Conservation (phyloP, 371 early-diverging fungal species). For the Mucor velutinosus region DNA sequence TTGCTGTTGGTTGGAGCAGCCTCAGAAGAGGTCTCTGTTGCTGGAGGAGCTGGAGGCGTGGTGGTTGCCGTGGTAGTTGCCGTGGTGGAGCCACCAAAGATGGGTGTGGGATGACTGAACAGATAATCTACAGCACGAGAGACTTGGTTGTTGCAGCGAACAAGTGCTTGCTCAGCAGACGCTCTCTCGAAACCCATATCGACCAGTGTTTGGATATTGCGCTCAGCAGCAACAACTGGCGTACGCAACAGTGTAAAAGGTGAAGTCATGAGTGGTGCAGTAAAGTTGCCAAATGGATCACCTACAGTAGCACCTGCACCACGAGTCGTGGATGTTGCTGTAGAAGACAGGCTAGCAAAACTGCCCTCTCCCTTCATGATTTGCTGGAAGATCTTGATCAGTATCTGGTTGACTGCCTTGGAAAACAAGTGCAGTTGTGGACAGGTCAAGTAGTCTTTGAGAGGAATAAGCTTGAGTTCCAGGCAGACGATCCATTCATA, state of each 20-base stretch:
- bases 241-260: slow-evolving; percentile 41
- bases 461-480: slow-evolving; percentile 56
- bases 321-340: slow-evolving; percentile 15
- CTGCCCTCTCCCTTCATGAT: slow-evolving; percentile 75
- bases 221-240: slow-evolving; percentile 57
- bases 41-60: slow-evolving; percentile 6
- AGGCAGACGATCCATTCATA: slow-evolving; percentile 66
- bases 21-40: not conserved
- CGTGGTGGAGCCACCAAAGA: slow-evolving; percentile 17
- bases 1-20: not conserved
- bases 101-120: slow-evolving; percentile 74
- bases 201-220: slow-evolving; percentile 70
- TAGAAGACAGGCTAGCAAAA: slow-evolving; percentile 1
- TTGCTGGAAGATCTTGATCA: slow-evolving; percentile 62
- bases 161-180: slow-evolving; percentile 81
- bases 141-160: slow-evolving; percentile 79
- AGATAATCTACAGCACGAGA: slow-evolving; percentile 90
- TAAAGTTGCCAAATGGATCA: slow-evolving; percentile 33
- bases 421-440: slow-evolving; percentile 47
- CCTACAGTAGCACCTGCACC: not conserved
- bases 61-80: slow-evolving; percentile 17
- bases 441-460: slow-evolving; percentile 47
- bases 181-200: slow-evolving; percentile 92
- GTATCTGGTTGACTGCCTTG: slow-evolving; percentile 47
- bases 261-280: slow-evolving; percentile 31